Conservation (phyloP, 108 stramenopile species). For the Poteriospumella lacustris region DNA sequence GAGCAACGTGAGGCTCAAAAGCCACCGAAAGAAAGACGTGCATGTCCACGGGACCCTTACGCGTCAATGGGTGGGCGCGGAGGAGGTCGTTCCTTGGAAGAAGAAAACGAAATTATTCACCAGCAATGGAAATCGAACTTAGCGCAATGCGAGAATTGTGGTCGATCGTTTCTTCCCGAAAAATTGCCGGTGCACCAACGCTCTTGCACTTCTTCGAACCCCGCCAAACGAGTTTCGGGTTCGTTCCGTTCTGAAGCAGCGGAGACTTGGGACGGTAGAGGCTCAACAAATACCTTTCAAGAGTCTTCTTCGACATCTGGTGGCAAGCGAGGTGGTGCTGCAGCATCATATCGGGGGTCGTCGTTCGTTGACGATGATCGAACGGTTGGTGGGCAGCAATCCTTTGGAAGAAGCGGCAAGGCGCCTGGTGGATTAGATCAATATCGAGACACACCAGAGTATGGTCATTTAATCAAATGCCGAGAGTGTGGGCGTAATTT, state of each 20-base stretch:
- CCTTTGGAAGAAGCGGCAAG: background rate
- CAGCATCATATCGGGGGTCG: background rate
- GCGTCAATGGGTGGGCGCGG: background rate
- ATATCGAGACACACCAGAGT: background rate
- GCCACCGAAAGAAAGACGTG: constrained; percentile 3
- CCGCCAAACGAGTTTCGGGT: constrained; percentile 1
- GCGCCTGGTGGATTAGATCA: background rate
- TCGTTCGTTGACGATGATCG: background rate
- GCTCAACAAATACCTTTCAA: background rate
- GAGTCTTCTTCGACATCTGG: background rate
- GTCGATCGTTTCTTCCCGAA: constrained; percentile 24
- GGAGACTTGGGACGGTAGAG: too few relatives aligned
- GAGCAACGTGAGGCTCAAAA: background rate
- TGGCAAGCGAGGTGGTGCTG: background rate
- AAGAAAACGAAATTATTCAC: background rate
- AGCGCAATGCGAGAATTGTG: background rate
- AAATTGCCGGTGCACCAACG: background rate
- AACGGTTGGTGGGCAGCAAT: background rate
- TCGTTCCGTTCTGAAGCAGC: too few relatives aligned
- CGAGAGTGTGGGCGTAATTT: background rate
- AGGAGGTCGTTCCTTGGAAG: background rate
- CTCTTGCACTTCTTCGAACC: background rate
- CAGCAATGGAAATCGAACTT: background rate
- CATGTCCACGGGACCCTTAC: background rate
- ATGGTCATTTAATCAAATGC: background rate